Percentiles rank a stretch among this genome's conserved stretches.
Conservation (phyloP, 257 asterid genomes). For the Lantana camara region DNA sequence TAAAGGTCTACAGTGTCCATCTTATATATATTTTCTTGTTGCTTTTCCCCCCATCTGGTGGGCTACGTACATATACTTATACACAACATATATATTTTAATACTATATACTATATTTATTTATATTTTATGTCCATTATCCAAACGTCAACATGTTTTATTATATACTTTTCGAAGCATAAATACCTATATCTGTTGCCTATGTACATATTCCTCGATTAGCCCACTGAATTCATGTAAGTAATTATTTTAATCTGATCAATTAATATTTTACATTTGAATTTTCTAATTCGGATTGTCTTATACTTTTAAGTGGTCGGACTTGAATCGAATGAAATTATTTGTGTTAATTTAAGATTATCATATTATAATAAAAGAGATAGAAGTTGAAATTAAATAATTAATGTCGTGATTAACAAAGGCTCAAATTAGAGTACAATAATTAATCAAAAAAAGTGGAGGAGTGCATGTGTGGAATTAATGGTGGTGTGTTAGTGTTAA, state of each 20-base stretch:
- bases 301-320: too few species aligned
- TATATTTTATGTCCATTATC: slow-evolving; percentile 20
- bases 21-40: slow-evolving; percentile 24
- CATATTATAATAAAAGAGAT: not conserved
- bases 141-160: slow-evolving; percentile 33
- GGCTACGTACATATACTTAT: slow-evolving; percentile 16
- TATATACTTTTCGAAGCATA: slow-evolving; percentile 16
- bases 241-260: too few species aligned
- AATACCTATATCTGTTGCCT: slow-evolving; percentile 14
- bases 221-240: too few species aligned
- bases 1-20: slow-evolving; percentile 44
- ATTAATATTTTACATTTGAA: too few species aligned
- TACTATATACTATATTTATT: not conserved
- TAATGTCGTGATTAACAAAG: not conserved
- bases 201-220: too few species aligned
- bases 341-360: too few species aligned
- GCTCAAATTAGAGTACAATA: not conserved
- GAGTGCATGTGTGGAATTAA: slow-evolving; percentile 8
- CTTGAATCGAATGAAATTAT: too few species aligned
- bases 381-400: not conserved
- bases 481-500: slow-evolving; percentile 28
- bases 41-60: slow-evolving; percentile 36
- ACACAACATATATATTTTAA: not conserved
- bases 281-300: too few species aligned
- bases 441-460: slow-evolving; percentile 7